phyloP scores from a whole-genome alignment of 495 filamentous ascomycete species.

The Aspergillus egyptiacus region DNA sequence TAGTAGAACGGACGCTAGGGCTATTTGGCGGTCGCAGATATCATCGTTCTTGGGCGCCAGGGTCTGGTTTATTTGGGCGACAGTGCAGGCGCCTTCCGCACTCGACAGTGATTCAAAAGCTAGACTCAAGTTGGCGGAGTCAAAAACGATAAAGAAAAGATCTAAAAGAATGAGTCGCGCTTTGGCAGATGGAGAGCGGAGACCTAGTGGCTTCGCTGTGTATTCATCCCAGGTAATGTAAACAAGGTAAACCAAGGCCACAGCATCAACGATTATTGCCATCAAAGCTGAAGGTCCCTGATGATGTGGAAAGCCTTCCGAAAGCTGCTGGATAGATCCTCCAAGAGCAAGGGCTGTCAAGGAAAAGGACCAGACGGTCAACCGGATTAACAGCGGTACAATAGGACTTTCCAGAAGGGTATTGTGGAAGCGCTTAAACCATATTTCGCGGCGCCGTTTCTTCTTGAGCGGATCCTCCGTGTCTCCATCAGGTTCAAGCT shows the following conservation, averaged over 20 bases:
- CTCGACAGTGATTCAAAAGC: conserved; percentile 81
- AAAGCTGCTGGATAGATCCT: conserved; percentile 62
- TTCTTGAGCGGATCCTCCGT: conserved; percentile 43
- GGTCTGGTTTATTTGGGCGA: conserved; percentile 33
- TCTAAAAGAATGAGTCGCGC: conserved; percentile 84
- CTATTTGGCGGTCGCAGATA: conserved; percentile 67
- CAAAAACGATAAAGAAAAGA: conserved; percentile 93
- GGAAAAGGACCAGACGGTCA: conserved; percentile 78
- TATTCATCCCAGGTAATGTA: conserved; percentile 98
- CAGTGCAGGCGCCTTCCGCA: conserved; percentile 55
- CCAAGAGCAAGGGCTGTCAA: conserved; percentile 76
- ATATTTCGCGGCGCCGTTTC: conserved; percentile 42
- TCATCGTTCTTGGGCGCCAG: conserved; percentile 35
- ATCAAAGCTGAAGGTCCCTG: conserved; percentile 75
- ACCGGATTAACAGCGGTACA: conserved; percentile 75
- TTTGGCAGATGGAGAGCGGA: conserved; percentile 77
- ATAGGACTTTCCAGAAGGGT: conserved; percentile 70
- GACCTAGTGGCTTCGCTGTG: conserved; percentile 82
- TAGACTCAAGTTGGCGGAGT: conserved; percentile 82
- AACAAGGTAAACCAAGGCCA: conserved; percentile 81
- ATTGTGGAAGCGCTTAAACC: conserved; percentile 52
- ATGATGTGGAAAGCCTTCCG: conserved; percentile 37
- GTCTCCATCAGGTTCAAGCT: conserved; percentile 31
- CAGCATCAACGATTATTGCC: conserved; percentile 82
- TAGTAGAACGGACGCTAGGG: conserved; percentile 73